Percentiles rank a stretch among this genome's conserved stretches.
Evolutionary conservation across 2,329 filamentous ascomycete genomes (phyloP).

Genomic region (Metarhizium rileyi): DNA sequence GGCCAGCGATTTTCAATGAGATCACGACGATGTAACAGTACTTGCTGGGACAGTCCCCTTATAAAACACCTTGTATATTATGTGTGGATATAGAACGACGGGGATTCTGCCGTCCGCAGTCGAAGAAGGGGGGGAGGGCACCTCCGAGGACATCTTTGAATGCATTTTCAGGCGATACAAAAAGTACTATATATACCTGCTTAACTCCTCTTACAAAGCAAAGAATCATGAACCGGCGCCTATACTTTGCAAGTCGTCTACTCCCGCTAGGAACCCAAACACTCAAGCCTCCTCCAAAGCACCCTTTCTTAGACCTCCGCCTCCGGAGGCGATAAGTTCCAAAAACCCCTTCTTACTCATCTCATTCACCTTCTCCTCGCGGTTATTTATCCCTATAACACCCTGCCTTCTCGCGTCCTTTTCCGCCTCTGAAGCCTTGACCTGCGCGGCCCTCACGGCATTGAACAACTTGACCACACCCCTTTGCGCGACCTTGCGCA

Average conservation of each 20-base stretch:
- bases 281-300: constrained; percentile 42
- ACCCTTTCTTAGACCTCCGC: constrained; percentile 49
- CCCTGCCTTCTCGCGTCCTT: constrained; percentile 59
- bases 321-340: constrained; percentile 68
- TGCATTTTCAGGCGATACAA: constrained; percentile 8
- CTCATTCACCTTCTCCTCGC: constrained; percentile 84
- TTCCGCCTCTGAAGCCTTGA: constrained; percentile 73
- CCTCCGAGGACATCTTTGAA: constrained; percentile 7
- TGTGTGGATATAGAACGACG: constrained; percentile 4
- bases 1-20: constrained; percentile 70
- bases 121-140: neutral
- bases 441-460: constrained; percentile 84
- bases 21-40: neutral
- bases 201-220: constrained; percentile 18
- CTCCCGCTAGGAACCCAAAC: neutral
- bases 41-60: neutral
- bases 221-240: neutral
- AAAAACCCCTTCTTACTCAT: constrained; percentile 97
- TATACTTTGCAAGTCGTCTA: neutral
- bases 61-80: constrained; percentile 6
- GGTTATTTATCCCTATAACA: constrained; percentile 66
- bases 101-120: neutral
- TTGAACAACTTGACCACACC: constrained; percentile 97
- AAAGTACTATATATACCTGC: constrained; percentile 7
- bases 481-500: constrained; percentile 81